phyloP scores from a whole-genome alignment of 306 rosid species.

The Dryas drummondii region DNA sequence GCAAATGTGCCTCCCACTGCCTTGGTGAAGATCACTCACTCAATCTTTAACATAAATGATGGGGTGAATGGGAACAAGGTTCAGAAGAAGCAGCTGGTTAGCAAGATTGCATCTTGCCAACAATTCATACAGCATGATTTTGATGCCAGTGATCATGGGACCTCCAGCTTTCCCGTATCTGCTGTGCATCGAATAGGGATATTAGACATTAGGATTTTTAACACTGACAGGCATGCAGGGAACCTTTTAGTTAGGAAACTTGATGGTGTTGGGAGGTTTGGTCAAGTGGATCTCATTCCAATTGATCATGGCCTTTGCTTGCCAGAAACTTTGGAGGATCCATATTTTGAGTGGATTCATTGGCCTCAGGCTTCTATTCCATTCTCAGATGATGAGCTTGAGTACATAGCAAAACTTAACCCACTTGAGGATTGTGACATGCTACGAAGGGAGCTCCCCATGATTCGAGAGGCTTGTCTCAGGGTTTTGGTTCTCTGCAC shows the following conservation, averaged over 20 bases:
- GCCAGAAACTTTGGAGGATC: constrained; percentile 93
- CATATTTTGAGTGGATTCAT: constrained; percentile 98
- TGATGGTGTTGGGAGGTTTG: constrained; percentile 76
- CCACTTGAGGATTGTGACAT: constrained; percentile 66
- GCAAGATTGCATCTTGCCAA: constrained; percentile 94
- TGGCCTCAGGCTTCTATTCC: constrained; percentile 99
- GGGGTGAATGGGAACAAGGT: constrained; percentile 73
- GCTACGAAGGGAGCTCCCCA: constrained; percentile 79
- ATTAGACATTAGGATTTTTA: constrained; percentile 91
- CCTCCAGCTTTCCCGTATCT: constrained; percentile 88
- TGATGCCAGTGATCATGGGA: constrained; percentile 98
- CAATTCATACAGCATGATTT: constrained; percentile 90
- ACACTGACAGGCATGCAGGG: constrained; percentile 98
- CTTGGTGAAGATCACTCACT: constrained; percentile 89
- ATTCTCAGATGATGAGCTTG: constrained; percentile 85
- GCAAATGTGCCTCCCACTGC: constrained; percentile 98
- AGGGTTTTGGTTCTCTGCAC: constrained; percentile 90
- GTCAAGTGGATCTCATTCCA: constrained; percentile 90
- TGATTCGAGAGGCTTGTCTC: constrained; percentile 95
- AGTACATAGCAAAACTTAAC: constrained; percentile 59
- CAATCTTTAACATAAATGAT: constrained; percentile 90
- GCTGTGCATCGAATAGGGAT: constrained; percentile 97
- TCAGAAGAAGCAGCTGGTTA: constrained; percentile 63
- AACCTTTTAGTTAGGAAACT: constrained; percentile 85
- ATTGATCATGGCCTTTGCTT: constrained; percentile 98